phyloP scores from a whole-genome alignment of 495 filamentous ascomycete genomes.

The Aspergillus baeticus region DNA sequence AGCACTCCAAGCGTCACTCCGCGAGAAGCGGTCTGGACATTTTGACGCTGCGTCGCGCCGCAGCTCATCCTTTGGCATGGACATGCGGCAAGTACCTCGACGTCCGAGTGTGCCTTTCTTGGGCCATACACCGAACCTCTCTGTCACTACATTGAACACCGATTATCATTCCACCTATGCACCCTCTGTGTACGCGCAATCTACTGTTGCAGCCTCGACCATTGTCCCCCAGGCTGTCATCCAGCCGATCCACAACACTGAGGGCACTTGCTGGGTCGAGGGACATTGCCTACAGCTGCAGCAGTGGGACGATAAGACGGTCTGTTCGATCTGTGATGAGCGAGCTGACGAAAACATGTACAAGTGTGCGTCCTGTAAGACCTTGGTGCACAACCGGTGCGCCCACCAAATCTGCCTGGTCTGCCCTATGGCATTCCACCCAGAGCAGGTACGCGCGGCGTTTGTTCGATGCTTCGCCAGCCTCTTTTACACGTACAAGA shows the following conservation, averaged over 20 bases:
- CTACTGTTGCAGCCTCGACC: slow-evolving; percentile 96
- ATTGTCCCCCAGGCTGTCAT: slow-evolving; percentile 89
- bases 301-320: slow-evolving; percentile 61
- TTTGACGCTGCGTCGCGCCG: slow-evolving; percentile 82
- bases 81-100: slow-evolving; percentile 60
- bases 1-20: slow-evolving; percentile 75
- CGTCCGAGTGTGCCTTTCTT: slow-evolving; percentile 84
- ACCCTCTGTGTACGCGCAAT: slow-evolving; percentile 92
- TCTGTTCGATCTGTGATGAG: slow-evolving; percentile 88
- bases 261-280: slow-evolving; percentile 87
- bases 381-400: slow-evolving; percentile 77
- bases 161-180: slow-evolving; percentile 83
- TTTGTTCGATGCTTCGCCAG: slow-evolving; percentile 94
- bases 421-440: slow-evolving; percentile 85
- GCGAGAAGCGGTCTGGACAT: slow-evolving; percentile 93
- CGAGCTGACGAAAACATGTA: slow-evolving; percentile 87
- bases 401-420: slow-evolving; percentile 78
- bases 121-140: slow-evolving; percentile 76
- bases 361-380: slow-evolving; percentile 75
- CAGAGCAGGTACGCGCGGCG: slow-evolving; percentile 86
- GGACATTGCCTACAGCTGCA: slow-evolving; percentile 86
- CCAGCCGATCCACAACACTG: slow-evolving; percentile 82
- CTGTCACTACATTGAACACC: slow-evolving; percentile 78
- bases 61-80: slow-evolving; percentile 87
- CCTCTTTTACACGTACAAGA: slow-evolving; percentile 93